Base-by-base conservation (phyloP, 805 yeast species). In the Yarrowia sp. region DNA sequence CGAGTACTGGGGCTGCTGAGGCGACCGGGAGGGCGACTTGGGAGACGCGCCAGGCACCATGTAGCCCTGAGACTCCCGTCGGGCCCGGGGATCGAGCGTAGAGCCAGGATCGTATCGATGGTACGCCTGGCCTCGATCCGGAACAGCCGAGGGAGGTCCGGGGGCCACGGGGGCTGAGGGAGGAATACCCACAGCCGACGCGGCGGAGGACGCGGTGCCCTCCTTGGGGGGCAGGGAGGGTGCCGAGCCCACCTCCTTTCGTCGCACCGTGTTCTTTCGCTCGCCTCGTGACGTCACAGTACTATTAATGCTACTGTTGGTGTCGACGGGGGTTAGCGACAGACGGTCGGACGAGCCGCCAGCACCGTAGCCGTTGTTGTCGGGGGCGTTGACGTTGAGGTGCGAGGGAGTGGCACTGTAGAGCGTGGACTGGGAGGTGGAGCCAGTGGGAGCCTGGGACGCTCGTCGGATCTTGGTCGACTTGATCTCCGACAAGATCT, bases 401-500 rank as follows among this genome's bases (percentile, higher is more conserved):
- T 55, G 61, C 47, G 61, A 55, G 5, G 69, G 71, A 5, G 65
- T 71, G 48, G 66, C 70, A 39, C 51, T 70, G 18, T 63, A 42
- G 6, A 66, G 43, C 39, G 65, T 41, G 18, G 65, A 44, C 33
- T 45, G 28, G 17, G 42, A 11, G 13, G 47, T 41, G 22, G 45
- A 18, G 14, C 14, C 18, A 32, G 15, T 32, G n/a, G 22, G 63
- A 15, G 17, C 50, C 63, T 15, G 66, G 17, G 66, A 69, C 60
- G 66, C 72, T 68, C 74, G 74, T 18, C 75, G 69, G 43, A 73
- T 81, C 70, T 84, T 83, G 1, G 98, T 86, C 45, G 87, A 84
- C 73, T 88, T 88, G 73, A 93, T 92, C 9, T 97, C 90, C 65
- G 83, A 84, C 66, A 95, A 77, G 68, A 95, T 91, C 75, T 88